Percentiles rank a stretch among this genome's conserved stretches.
Evolutionary conservation across 129 eudicot species (phyloP).

Genomic region (Artemisia annua): DNA sequence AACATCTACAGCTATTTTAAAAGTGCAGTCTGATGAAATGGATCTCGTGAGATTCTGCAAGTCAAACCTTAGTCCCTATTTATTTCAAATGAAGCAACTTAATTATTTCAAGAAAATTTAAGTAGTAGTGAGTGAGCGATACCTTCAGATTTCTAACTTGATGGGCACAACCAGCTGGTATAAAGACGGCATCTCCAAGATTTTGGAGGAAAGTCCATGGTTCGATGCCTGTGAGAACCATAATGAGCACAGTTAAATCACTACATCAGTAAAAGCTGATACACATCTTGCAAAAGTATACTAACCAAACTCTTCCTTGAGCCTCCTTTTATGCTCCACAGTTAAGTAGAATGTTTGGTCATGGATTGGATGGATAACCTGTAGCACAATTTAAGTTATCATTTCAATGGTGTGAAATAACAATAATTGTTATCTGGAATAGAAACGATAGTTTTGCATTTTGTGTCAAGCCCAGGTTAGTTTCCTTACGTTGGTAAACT

Average conservation of each 20-base stretch:
- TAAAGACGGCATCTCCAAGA: conserved; percentile 57
- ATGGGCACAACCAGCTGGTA: conserved; percentile 61
- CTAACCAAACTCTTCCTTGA: conserved; percentile 68
- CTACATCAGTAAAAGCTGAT: conserved; percentile 4
- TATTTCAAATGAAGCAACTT: conserved; percentile 1
- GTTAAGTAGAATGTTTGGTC: conserved; percentile 68
- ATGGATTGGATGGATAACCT: conserved; percentile 75
- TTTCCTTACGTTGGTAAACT: too few species aligned
- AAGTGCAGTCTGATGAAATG: too few species aligned
- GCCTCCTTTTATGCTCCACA: conserved; percentile 58
- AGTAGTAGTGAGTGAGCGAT: conserved; percentile 2
- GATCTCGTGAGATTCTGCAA: too few species aligned
- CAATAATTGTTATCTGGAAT: too few species aligned
- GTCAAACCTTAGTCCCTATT: not conserved
- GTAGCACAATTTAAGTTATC: not conserved
- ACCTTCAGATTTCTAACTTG: conserved; percentile 61
- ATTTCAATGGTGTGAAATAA: too few species aligned
- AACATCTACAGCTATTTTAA: too few species aligned
- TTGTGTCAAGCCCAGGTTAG: too few species aligned
- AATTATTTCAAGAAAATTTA: not conserved
- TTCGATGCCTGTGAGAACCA: conserved; percentile 40
- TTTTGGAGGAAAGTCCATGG: conserved; percentile 62
- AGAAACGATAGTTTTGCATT: too few species aligned
- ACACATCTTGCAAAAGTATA: not conserved
- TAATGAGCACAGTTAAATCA: conserved; percentile 9